These are phyloP conservation scores for Hyaloscypha finlandica DNA, from an alignment of 495 filamentous ascomycete species.

Conservation along the genomic window DNA sequence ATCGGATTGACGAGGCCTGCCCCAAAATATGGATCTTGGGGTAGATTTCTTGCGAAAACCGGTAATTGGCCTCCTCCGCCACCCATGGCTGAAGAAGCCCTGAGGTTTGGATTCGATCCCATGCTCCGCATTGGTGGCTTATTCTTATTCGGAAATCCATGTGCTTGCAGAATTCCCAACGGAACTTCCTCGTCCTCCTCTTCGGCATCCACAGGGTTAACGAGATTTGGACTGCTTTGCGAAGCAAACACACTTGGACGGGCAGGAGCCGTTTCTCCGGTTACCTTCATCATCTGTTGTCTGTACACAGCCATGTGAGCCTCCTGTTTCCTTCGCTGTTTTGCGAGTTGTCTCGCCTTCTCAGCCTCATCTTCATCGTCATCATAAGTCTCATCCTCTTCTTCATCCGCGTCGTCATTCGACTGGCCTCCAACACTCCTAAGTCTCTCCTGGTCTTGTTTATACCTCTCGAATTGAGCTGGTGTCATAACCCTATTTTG, in stretches of 20 bases:
- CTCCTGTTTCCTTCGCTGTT: conserved; percentile 84
- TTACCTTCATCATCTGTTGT: conserved; percentile 97
- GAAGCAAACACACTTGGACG: conserved; percentile 42
- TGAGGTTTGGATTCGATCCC: conserved; percentile 65
- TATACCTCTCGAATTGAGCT: conserved; percentile 82
- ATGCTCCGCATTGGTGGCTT: conserved; percentile 73
- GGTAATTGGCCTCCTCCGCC: conserved; percentile 59
- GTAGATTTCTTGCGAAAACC: conserved; percentile 83
- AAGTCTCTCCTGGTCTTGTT: conserved; percentile 72
- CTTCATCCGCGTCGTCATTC: conserved; percentile 43
- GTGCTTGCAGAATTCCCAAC: conserved; percentile 82
- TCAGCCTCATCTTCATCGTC: conserved; percentile 88
- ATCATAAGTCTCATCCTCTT: conserved; percentile 57
- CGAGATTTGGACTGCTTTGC: conserved; percentile 57
- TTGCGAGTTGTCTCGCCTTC: conserved; percentile 68
- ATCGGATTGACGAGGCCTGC: conserved; percentile 74
- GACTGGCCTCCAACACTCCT: conserved; percentile 49
- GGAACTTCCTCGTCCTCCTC: conserved; percentile 90
- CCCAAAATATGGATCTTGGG: conserved; percentile 86
- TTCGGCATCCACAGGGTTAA: conserved; percentile 39
- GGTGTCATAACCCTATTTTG: conserved; percentile 84
- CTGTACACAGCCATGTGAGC: conserved; percentile 88
- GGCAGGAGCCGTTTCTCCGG: conserved; percentile 57
- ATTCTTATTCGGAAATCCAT: conserved; percentile 87
- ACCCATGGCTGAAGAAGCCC: conserved; percentile 40